These are phyloP conservation scores for Cryphonectria japonica DNA, from an alignment of 2,329 filamentous ascomycete species.

Conservation along the genomic window DNA sequence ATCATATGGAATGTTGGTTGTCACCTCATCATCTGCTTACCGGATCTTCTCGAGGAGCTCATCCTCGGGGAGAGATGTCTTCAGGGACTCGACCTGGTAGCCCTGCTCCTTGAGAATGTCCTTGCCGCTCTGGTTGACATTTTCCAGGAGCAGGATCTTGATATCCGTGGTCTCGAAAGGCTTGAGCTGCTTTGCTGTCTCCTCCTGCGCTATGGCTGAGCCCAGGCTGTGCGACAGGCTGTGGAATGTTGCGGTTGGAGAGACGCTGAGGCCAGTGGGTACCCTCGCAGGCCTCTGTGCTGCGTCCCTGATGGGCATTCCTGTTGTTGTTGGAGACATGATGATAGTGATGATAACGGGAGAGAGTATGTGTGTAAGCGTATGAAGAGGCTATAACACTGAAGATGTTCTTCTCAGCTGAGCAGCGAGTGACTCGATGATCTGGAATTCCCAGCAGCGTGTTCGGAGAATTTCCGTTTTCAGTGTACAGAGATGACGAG, in stretches of 20 bases:
- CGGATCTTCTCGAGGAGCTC: slow-evolving; percentile 96
- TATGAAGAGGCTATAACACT: not conserved
- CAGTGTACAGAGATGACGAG: not conserved
- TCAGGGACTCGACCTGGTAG: slow-evolving; percentile 93
- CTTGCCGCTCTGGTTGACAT: slow-evolving; percentile 88
- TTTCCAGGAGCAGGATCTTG: slow-evolving; percentile 94
- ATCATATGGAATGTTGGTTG: not conserved
- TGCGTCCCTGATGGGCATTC: slow-evolving; percentile 22
- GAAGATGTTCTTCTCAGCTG: not conserved
- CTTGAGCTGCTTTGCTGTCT: slow-evolving; percentile 73
- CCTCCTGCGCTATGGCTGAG: slow-evolving; percentile 33
- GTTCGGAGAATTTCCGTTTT: slow-evolving; percentile 1
- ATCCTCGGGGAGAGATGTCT: slow-evolving; percentile 87
- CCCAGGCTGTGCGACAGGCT: slow-evolving; percentile 55
- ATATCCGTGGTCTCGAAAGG: slow-evolving; percentile 95
- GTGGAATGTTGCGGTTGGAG: slow-evolving; percentile 75
- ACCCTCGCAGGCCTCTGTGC: slow-evolving; percentile 46
- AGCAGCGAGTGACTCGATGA: not conserved
- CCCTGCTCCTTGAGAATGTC: slow-evolving; percentile 83
- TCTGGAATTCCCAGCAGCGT: not conserved
- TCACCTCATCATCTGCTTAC: slow-evolving; percentile 52
- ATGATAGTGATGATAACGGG: not conserved
- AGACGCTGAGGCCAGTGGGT: slow-evolving; percentile 65
- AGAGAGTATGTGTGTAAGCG: not conserved
- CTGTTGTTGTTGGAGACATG: slow-evolving; percentile 27